Conservation (phyloP, 176 grass and related monocot species). For the Carex parvula region DNA sequence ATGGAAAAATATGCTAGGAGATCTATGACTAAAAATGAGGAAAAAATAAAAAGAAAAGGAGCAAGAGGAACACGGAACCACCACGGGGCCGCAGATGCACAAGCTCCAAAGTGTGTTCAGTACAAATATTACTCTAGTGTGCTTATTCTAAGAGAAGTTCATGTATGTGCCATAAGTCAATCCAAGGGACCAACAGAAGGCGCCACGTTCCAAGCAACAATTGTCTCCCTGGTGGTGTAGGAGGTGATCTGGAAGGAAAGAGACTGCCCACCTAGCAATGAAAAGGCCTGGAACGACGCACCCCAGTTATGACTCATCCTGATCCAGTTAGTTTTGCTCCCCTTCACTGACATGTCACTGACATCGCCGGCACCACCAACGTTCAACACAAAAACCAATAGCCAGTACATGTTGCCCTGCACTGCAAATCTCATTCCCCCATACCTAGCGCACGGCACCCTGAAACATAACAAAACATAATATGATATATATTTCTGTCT, state of each 20-base stretch:
- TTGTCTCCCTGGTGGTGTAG: conserved; percentile 53
- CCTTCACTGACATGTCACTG: conserved; percentile 43
- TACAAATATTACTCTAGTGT: conserved; percentile 11
- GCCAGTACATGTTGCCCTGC: conserved; percentile 65
- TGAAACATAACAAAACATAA: conserved; percentile 10
- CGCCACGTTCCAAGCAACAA: conserved; percentile 37
- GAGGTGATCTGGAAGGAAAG: conserved; percentile 75
- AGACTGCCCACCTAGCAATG: conserved; percentile 37
- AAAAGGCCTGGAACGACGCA: conserved; percentile 55
- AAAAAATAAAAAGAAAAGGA: not conserved
- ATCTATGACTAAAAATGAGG: not conserved
- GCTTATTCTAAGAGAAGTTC: conserved; percentile 45
- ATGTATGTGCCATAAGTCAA: conserved; percentile 54
- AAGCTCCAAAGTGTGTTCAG: not conserved
- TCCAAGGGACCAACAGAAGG: conserved; percentile 51
- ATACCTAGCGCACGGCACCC: conserved; percentile 46
- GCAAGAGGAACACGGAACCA: conserved; percentile 7
- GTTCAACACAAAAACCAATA: conserved; percentile 67
- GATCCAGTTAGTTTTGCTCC: conserved; percentile 35
- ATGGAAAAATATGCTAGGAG: not conserved
- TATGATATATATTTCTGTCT: not conserved
- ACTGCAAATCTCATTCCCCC: conserved; percentile 51
- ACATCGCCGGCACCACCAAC: conserved; percentile 62
- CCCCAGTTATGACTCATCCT: conserved; percentile 82
- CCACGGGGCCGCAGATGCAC: not conserved